Evolutionary conservation across 768 basidiomycete species (phyloP).

Genomic region (Multifurca ochricompacta): DNA sequence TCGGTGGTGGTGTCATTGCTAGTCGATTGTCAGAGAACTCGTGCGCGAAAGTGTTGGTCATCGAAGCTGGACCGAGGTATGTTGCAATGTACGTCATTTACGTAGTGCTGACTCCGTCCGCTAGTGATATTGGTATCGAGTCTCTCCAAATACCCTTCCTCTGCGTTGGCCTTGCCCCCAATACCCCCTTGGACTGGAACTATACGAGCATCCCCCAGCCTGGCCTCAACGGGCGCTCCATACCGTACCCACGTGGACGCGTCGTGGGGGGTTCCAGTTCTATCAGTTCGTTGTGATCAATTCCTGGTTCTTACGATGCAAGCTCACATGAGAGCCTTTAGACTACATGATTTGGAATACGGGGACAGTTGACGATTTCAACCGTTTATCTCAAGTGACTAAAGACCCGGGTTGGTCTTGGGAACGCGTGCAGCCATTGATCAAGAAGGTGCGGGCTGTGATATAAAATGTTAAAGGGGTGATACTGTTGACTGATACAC

Average conservation of each 20-base stretch:
- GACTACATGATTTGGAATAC: constrained; percentile 15
- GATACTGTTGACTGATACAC: not conserved
- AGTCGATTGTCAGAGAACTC: constrained; percentile 32
- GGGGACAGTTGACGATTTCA: constrained; percentile 19
- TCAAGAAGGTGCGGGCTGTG: no score
- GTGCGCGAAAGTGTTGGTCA: constrained; percentile 8
- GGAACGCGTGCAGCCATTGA: constrained; percentile 13
- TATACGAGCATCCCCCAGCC: constrained; percentile 20
- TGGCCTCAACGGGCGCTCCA: constrained; percentile 5
- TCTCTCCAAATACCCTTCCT: not conserved
- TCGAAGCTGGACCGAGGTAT: constrained; percentile 21
- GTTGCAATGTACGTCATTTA: constrained; percentile 21
- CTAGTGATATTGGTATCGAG: not conserved
- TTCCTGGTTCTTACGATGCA: not conserved
- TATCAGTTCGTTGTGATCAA: constrained; percentile 16
- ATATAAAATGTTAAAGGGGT: no score
- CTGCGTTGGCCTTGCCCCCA: not conserved
- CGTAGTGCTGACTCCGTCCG: not conserved
- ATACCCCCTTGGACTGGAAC: constrained; percentile 21
- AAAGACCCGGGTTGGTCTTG: constrained; percentile 22
- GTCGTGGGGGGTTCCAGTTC: constrained; percentile 19
- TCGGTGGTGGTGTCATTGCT: constrained; percentile 33
- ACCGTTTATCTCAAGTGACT: constrained; percentile 18
- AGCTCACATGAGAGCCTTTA: not conserved
- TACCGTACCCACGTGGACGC: constrained; percentile 20